Percentiles rank a stretch among this genome's conserved stretches.
These are phyloP conservation scores for Diaporthe ilicicola DNA, from an alignment of 2,329 filamentous ascomycete genomes.

Conservation along the genomic window DNA sequence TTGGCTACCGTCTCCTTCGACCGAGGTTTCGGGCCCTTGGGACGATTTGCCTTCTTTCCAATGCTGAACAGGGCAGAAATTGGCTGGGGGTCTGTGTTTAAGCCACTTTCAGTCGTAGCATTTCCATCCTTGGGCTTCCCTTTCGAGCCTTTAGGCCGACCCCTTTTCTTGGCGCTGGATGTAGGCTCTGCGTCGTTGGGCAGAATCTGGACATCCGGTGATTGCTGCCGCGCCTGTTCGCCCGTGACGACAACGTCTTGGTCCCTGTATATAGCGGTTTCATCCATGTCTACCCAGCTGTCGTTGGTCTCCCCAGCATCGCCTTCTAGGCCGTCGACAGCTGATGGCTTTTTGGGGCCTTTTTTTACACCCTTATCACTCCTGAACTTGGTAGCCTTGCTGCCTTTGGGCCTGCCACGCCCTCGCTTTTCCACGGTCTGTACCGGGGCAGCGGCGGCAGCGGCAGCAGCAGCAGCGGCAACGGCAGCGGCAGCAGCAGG, in stretches of 20 bases:
- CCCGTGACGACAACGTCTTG: slow-evolving; percentile 19
- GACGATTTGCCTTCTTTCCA: slow-evolving; percentile 45
- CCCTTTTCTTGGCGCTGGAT: slow-evolving; percentile 48
- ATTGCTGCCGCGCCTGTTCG: slow-evolving; percentile 1
- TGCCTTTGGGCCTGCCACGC: slow-evolving; percentile 65
- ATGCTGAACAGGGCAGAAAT: slow-evolving; percentile 27
- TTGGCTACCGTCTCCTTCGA: slow-evolving; percentile 40
- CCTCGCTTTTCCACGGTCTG: slow-evolving; percentile 49
- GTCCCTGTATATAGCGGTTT: slow-evolving; percentile 35
- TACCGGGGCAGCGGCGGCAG: slow-evolving; percentile 32
- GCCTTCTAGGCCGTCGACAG: slow-evolving; percentile 5
- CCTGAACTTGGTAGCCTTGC: slow-evolving; percentile 57
- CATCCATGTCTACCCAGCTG: slow-evolving; percentile 57
- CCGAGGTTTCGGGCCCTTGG: slow-evolving; percentile 58
- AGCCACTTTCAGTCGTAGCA: slow-evolving; percentile 12
- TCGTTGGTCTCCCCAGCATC: slow-evolving; percentile 44
- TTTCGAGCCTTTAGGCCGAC: slow-evolving; percentile 62
- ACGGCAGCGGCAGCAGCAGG: slow-evolving; percentile 39
- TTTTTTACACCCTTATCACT: slow-evolving; percentile 63
- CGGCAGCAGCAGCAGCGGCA: slow-evolving; percentile 39
- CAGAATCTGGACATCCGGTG: slow-evolving; percentile 1
- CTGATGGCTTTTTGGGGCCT: slow-evolving; percentile 42
- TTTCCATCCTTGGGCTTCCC: slow-evolving; percentile 52
- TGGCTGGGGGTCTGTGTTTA: slow-evolving; percentile 12
- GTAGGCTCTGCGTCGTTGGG: slow-evolving; percentile 30